Evolutionary conservation across 2,329 filamentous ascomycete genomes (phyloP), one percentile per base, ranked within the genome.

Genomic region (Celoporthe dispersa): DNA sequence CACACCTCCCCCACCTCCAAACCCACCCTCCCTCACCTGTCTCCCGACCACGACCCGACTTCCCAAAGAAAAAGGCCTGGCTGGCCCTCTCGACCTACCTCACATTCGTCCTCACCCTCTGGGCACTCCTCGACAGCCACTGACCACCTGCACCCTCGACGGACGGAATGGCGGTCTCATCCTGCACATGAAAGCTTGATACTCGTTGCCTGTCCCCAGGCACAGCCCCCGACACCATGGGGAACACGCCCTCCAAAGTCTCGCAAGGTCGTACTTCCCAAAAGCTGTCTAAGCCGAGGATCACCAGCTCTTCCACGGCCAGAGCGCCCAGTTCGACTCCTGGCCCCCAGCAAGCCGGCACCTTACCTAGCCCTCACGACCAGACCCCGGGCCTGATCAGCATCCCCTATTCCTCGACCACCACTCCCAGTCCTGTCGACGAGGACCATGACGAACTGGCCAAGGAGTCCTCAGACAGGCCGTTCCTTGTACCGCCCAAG

Each of bases 161-260:
- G 53, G 70, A 68, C 68, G 68, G 62, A 48, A 72, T 72, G 70
- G 68, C 68, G 70, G 44, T 64, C 53, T 68, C 57, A 60, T 28
- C 33, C 33, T 51, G 66, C 62, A 60, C 65, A 70, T 72, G 70
- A 72, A 28, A 61, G 31, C 59, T 41, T 55, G 59, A 70, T 64
- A 65, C 51, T 25, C 64, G 39, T 62, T 64, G 65, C 37, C 63
- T 66, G 65, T 61, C 59, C 70, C n/a, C 53, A 57, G 68, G 57
- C 62, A 61, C 35, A 31, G 41, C 22, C 31, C 65, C 31, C 65
- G 67, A 64, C 66, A 68, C 53, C 66, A 72, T 72, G 71, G 71
- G 71, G 19, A 72, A 72, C 64, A 39, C 64, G 28, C 71, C 71
- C 16, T 72, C 71, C 33, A 70, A 71, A 48, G 66, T 68, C 39